Evolutionary conservation across 139 green algal species (phyloP).

Genomic region (Desmodesmus armatus): DNA sequence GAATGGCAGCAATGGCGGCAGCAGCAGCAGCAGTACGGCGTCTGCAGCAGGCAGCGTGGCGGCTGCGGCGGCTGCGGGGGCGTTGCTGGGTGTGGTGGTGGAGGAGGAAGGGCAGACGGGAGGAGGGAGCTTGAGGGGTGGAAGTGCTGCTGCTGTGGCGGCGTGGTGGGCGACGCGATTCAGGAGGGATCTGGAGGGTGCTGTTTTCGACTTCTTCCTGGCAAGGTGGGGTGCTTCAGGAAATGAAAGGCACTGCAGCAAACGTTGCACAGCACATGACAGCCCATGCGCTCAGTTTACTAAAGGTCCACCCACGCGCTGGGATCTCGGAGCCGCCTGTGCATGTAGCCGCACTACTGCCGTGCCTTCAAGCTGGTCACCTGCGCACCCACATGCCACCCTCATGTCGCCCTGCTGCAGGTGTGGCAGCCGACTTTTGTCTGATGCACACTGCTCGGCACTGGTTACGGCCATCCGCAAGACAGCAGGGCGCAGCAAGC

Average conservation of each 20-base stretch:
- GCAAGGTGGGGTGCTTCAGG: conserved; percentile 8
- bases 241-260: no score
- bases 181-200: conserved; percentile 36
- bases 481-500: not conserved
- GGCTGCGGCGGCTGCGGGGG: not conserved
- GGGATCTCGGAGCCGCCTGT: no score
- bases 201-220: conserved; percentile 38
- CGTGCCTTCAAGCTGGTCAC: no score
- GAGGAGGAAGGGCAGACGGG: no score
- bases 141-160: not conserved
- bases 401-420: no score
- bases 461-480: conserved; percentile 15
- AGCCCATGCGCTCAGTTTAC: no score
- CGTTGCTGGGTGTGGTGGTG: not conserved
- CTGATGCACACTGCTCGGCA: conserved; percentile 35
- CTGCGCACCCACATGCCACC: no score
- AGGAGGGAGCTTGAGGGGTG: no score
- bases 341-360: no score
- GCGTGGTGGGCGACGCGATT: not conserved
- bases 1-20: not conserved
- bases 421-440: not conserved
- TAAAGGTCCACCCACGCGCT: no score
- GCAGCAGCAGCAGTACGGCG: not conserved
- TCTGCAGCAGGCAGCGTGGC: not conserved
- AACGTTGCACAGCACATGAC: no score